Evolutionary conservation across 495 filamentous ascomycete species (phyloP), one percentile per base, ranked within the genome.

Genomic region (Aspergillus egyptiacus): DNA sequence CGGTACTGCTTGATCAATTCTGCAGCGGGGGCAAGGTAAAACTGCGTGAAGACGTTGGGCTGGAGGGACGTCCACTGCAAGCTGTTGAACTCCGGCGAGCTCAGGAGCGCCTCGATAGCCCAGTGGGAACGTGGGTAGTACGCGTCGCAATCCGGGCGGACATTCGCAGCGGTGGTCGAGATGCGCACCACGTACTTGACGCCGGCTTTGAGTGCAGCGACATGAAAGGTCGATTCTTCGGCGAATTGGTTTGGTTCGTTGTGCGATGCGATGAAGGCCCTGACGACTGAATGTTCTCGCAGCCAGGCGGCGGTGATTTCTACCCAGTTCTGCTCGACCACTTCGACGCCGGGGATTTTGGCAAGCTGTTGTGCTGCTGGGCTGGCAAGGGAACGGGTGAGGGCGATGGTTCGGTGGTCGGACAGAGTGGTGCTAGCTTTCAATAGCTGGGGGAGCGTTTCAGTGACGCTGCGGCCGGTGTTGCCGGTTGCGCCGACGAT

Each of bases 181-280:
- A 74, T 75, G 14, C 71, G 68, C 28, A 75, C 70, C 7, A 74
- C 66, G 53, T 75, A 75, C 38, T 71, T 50, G n/a, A 75, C 67
- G 15, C 66, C 63, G 1, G 72, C 72, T 2, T 57, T 45, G 22
- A 73, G 68, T 19, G 68, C 68, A 1, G 52, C 53, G 9, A 69
- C 0, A 37, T 67, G 56, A 42, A 75, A 72, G 0, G 51, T 53
- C 0, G 69, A 63, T 50, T 75, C 72, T n/a, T 73, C 68, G 33
- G 62, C 57, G 41, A 75, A 75, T 23, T 71, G 65, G 24, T 55
- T 63, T 0, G 64, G 64, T 20, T 64, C 48, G 40, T 62, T 66
- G 54, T 67, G 68, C 0, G 71, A 59, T 35, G 72, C 72, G 28
- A 75, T 65, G 50, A 73, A 75, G 4, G 59, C 67, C 54, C 69